Base-by-base conservation (phyloP, 805 yeast species). In the Saccharomyces eubayanus region DNA sequence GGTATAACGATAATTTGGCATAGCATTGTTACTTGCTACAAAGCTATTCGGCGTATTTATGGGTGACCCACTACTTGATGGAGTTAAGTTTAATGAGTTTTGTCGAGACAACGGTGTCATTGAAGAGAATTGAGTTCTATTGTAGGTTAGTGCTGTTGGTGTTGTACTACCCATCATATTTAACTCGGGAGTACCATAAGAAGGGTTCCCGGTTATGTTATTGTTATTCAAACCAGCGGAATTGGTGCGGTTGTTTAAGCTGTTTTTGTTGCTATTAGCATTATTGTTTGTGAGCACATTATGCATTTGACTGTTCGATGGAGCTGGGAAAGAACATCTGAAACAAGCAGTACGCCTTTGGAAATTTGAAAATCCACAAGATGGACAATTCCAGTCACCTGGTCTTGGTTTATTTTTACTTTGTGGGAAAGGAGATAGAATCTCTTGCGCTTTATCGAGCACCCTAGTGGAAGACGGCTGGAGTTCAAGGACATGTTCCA, bases 381-480 rank as follows among this genome's bases (percentile, higher is more conserved):
- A 84, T 28, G 96, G 96, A 70, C 97, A 91, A n/a, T 87, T 88
- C 97, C 97, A 91, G 68, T 91, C 97, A 21, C 97, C 97, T 0
- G 97, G 97, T 65, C 97, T 77, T 24, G 96, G 96, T 62, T 94
- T 78, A 70, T 91, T 90, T 60, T 89, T 86, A 36, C 84, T 79
- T 30, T 85, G 82, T 14, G 97, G 96, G 72, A 91, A 91, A 3
- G 95, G 89, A 0, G 88, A 78, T 55, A 91, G 73, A 46, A 91
- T 79, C 43, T 87, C 96, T 60, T 82, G 86, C 1, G 96, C 96
- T 56, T 82, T 79, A 59, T 89, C 96, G 49, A 91, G 74, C 2
- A 91, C 87, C 45, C 78, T 73, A 2, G 84, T 78, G 46, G 94
- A 84, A 0, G 96, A 88, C 1, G 97, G 96, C 61, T 88, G 92